A percentile compares a stretch with the other conserved stretches of the same genome.
These are phyloP conservation scores for Chaetomiaceae sp. DNA, from an alignment of 2,329 filamentous ascomycete species.

Conservation along the genomic window DNA sequence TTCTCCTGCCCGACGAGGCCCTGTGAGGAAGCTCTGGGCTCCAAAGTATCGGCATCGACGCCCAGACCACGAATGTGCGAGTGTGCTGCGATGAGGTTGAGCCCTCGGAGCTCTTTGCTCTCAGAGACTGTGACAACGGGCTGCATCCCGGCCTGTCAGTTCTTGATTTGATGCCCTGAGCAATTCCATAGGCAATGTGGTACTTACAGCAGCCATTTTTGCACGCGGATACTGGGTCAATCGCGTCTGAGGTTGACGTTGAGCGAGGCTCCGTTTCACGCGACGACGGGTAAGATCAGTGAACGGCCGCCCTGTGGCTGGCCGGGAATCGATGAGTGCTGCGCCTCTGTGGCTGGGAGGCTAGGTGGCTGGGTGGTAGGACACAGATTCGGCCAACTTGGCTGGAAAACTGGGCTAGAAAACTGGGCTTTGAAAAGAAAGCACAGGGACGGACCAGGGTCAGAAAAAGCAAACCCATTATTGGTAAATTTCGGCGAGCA, in stretches of 20 bases:
- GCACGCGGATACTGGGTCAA: conserved; percentile 18
- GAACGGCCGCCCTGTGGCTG: not conserved
- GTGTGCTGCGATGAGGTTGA: conserved; percentile 97
- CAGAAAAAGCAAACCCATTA: too few relatives aligned
- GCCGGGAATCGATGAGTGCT: too few relatives aligned
- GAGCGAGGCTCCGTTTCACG: not conserved
- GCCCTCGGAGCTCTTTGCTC: conserved; percentile 89
- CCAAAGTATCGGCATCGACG: conserved; percentile 85
- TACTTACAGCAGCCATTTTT: conserved; percentile 52
- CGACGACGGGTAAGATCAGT: not conserved
- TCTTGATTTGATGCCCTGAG: not conserved
- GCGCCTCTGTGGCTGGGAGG: too few relatives aligned
- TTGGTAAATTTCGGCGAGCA: too few relatives aligned
- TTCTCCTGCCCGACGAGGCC: conserved; percentile 95
- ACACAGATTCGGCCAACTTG: too few relatives aligned
- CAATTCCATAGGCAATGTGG: not conserved
- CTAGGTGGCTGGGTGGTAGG: too few relatives aligned
- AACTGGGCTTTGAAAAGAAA: too few relatives aligned
- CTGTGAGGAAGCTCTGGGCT: conserved; percentile 79
- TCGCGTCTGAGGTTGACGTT: conserved; percentile 6
- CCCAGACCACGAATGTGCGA: conserved; percentile 96
- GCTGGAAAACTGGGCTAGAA: too few relatives aligned
- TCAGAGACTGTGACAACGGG: conserved; percentile 78
- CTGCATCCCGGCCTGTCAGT: conserved; percentile 32
- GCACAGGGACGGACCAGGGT: too few relatives aligned